These are phyloP conservation scores for Xylaria cubensis DNA, from an alignment of 495 filamentous ascomycete genomes.

Conservation along the genomic window DNA sequence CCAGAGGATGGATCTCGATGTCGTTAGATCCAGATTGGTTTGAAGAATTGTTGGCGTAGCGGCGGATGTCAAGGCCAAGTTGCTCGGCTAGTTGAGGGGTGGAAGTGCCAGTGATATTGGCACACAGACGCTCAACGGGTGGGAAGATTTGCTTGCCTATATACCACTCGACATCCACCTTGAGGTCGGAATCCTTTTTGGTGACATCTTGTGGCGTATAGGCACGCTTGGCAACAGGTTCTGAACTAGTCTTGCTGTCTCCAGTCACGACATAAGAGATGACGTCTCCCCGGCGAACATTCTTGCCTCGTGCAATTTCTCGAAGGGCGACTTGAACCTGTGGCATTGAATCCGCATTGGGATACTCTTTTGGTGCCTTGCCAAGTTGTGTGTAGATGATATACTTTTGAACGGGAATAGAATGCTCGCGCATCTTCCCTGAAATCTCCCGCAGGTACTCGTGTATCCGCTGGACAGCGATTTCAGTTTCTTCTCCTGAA, in stretches of 20 bases:
- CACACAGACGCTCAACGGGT: conserved; percentile 96
- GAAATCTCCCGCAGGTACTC: conserved; percentile 86
- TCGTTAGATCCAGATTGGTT: conserved; percentile 58
- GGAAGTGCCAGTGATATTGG: conserved; percentile 91
- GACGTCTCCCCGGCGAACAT: conserved; percentile 88
- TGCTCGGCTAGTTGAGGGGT: conserved; percentile 88
- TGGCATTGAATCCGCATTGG: conserved; percentile 93
- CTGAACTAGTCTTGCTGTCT: conserved; percentile 72
- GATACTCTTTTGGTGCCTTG: conserved; percentile 90
- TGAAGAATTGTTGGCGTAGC: conserved; percentile 74
- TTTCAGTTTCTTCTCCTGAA: conserved; percentile 89
- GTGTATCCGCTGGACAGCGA: conserved; percentile 87
- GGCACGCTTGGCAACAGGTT: conserved; percentile 83
- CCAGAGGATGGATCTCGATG: conserved; percentile 80
- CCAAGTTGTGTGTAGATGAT: conserved; percentile 97
- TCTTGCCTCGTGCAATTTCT: conserved; percentile 85
- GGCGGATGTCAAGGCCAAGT: conserved; percentile 86
- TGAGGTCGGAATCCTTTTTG: conserved; percentile 72
- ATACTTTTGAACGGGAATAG: conserved; percentile 81
- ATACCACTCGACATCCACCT: conserved; percentile 94
- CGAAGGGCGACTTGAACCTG: conserved; percentile 93
- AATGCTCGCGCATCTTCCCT: conserved; percentile 78
- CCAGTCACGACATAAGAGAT: conserved; percentile 94
- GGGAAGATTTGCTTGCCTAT: conserved; percentile 98
- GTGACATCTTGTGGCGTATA: conserved; percentile 85